A percentile compares a stretch with the other conserved stretches of the same genome.
These are phyloP conservation scores for Eucalyptus shirleyi DNA, from an alignment of 345 rosid species.

Conservation along the genomic window DNA sequence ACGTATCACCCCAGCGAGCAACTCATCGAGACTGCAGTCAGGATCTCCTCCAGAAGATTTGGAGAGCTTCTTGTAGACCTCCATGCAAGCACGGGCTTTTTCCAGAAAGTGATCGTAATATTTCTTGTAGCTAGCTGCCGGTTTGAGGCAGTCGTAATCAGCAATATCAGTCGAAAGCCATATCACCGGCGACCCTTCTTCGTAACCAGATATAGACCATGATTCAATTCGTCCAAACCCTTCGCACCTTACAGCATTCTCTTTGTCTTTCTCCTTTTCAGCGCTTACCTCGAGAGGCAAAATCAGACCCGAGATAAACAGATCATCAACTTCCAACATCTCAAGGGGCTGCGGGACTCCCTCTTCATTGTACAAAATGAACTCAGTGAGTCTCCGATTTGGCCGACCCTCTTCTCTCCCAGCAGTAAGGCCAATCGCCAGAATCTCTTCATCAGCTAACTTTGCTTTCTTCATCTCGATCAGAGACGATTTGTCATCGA, in stretches of 20 bases:
- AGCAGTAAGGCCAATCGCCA: conserved; percentile 26
- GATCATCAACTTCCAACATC: conserved; percentile 42
- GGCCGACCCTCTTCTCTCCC: conserved; percentile 12
- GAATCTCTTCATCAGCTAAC: conserved; percentile 37
- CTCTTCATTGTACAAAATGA: conserved; percentile 22
- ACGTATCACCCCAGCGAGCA: conserved; percentile 50
- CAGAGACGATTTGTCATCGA: conserved; percentile 24
- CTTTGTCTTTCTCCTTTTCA: conserved; percentile 32
- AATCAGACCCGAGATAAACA: conserved; percentile 42
- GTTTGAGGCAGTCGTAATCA: conserved; percentile 46
- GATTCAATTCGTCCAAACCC: conserved; percentile 39
- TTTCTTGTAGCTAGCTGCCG: conserved; percentile 38
- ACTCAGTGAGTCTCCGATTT: conserved; percentile 48
- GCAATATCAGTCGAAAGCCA: conserved; percentile 59
- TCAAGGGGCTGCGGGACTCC: conserved; percentile 18
- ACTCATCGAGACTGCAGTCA: conserved; percentile 45
- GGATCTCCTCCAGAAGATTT: conserved; percentile 43
- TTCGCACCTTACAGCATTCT: conserved; percentile 29
- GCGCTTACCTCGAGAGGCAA: conserved; percentile 27
- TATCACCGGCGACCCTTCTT: conserved; percentile 49
- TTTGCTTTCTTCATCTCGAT: conserved; percentile 32
- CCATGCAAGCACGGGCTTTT: conserved; percentile 48
- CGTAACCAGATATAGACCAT: conserved; percentile 65
- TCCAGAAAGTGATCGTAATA: conserved; percentile 30
- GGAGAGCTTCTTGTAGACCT: conserved; percentile 51